A percentile compares a stretch with the other conserved stretches of the same genome.
Conservation (phyloP, 495 filamentous ascomycete genomes). For the Neurospora sp. region DNA sequence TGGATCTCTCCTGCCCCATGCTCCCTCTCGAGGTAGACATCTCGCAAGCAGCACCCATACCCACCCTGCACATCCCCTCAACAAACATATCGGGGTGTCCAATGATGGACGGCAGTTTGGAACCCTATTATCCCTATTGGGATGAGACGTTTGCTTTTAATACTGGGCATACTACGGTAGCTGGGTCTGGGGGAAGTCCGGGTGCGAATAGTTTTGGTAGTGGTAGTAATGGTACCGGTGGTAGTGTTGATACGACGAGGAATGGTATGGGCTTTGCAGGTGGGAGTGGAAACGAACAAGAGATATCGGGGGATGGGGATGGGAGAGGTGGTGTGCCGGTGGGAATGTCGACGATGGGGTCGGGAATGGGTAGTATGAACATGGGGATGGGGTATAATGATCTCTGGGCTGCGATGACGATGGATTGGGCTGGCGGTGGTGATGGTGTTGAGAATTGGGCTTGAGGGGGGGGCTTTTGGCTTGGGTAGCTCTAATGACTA, state of each 20-base stretch:
- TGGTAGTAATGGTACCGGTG: background rate
- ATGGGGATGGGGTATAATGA: constrained; percentile 2
- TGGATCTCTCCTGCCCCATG: background rate
- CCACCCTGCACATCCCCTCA: constrained; percentile 2
- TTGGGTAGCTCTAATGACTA: background rate
- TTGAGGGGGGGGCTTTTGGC: background rate
- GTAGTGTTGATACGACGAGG: background rate
- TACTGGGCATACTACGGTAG: no score
- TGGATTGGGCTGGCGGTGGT: constrained; percentile 7
- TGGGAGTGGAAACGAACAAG: no score
- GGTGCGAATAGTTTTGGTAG: background rate
- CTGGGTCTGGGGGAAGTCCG: background rate
- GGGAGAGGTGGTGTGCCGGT: constrained; percentile 18
- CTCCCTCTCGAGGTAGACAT: background rate
- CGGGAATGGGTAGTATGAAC: constrained; percentile 10
- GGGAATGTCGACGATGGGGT: constrained; percentile 28
- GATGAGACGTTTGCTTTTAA: constrained; percentile 18
- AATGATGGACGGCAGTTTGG: constrained; percentile 37
- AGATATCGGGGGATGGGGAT: background rate
- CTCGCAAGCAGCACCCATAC: background rate
- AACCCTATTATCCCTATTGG: constrained; percentile 31
- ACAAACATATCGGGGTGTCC: constrained; percentile 21
- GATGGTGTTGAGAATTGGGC: background rate
- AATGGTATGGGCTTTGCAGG: background rate
- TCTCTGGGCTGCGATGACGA: constrained; percentile 15